Base-by-base conservation (phyloP, 176 grass and related monocot genomes). In the Alopecurus myosuroides region DNA sequence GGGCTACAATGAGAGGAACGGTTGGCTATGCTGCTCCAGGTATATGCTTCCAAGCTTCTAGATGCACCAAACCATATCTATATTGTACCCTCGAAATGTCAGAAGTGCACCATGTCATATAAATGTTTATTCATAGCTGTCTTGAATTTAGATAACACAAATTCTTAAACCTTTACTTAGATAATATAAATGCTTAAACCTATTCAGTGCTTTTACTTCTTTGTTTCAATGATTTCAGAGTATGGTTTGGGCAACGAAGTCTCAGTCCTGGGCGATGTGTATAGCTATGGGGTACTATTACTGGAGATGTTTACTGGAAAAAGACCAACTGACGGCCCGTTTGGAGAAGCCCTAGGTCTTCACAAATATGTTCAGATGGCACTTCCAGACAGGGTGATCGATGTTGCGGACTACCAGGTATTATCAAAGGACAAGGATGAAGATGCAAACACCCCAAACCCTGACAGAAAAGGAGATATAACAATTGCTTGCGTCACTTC, bases 231-330 rank as follows among this genome's bases (percentile, higher is more conserved):
- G 9, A 14, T 84, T 62, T 2, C 46, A 85, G 73, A 85, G 44
- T 77, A 77, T 77, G 83, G 83, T 9, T 2, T 62, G 22, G 77
- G 52, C 6, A 86, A 86, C 3, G 29, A 86, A 15, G 50, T 46
- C 0, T 86, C 76, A 20, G 72, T 39, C 11, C 3, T 4, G 0
- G 76, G 65, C 22, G 76, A 86, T 29, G 84, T 72, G 0, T 79
- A 86, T 12, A 86, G 84, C 40, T 86, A 79, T 0, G 84, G 66
- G 1, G 48, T 72, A 60, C 0, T 86, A 15, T 39, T 79, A 14
- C 10, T 79, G 26, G 84, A 86, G 6, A 35, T 86, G 66, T 80
- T 86, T 19, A 86, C 39, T 1, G 29, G 84, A 3, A 79, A 80
- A 70, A 61, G 76, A 12, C 84, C 84, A 37, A 86, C 84, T 0